Evolutionary conservation across 2,329 filamentous ascomycete genomes (phyloP), one percentile per base, ranked within the genome.

Genomic region (Epichloe uncinata): DNA sequence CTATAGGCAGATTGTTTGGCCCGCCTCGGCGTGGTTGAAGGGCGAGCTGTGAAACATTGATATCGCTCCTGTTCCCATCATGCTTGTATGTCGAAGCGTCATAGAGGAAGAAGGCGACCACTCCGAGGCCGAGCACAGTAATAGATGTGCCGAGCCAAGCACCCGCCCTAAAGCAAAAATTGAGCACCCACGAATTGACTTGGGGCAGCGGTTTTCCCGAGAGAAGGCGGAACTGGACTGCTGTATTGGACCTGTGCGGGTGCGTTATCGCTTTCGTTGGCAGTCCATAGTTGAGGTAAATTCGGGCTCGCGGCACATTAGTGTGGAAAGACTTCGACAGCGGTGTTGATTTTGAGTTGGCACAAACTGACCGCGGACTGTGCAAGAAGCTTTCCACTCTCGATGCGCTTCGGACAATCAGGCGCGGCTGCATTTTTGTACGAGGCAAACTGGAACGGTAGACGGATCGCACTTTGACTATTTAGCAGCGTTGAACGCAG

Each of bases 1-100:
- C 83, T 52, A 98, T 93, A 1, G 91, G 93, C 35, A 98, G 70
- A 60, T 98, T 95, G 74, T 98, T 97, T 0, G 91, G 90, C 0
- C 93, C 93, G 50, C 93, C 93, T 52, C 77, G 77, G 55, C 82
- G 79, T 1, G 93, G 93, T 51, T 81, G 82, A 49, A 98, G 71
- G 1, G 93, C 93, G 36, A 88, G 70, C 58, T 87, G 78, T 2
- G 90, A 90, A n/a, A 98, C 85, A 46, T 84, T 77, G 51, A 95
- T 81, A 58, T 96, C 90, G 55, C 73, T 71, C 26, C 76, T 74
- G 6, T 74, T 78, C 2, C 78, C 69, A 44, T 83, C 74, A 55
- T 89, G 84, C 52, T 79, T 82, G 70, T 98, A 98, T 13, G 93
- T 98, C 45, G 81, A 84, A 9, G 90, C 84, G 71, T 98, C 93